Percentiles rank a stretch among this genome's conserved stretches.
Conservation (phyloP, 805 yeast species). For the Saturnispora serradocipensis region DNA sequence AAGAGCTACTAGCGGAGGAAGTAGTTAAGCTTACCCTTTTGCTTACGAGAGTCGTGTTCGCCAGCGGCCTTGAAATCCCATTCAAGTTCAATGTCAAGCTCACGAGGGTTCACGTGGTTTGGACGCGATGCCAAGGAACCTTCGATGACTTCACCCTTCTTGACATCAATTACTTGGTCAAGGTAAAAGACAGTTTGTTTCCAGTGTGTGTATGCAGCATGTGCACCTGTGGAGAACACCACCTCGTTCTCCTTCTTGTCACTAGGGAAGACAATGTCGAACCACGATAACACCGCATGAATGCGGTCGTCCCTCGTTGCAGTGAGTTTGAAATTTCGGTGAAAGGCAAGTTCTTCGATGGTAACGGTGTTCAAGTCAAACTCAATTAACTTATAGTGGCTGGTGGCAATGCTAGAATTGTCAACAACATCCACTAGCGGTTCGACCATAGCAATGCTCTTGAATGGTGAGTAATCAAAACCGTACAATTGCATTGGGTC, state of each 20-base stretch:
- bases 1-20: slow-evolving; percentile 49
- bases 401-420: slow-evolving; percentile 60
- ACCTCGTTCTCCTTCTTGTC: slow-evolving; percentile 46
- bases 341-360: slow-evolving; percentile 72
- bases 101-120: slow-evolving; percentile 72
- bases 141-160: slow-evolving; percentile 64
- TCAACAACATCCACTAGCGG: slow-evolving; percentile 97
- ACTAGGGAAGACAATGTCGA: slow-evolving; percentile 79
- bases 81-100: slow-evolving; percentile 69
- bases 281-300: slow-evolving; percentile 91
- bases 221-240: slow-evolving; percentile 88
- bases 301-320: slow-evolving; percentile 73
- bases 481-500: slow-evolving; percentile 69
- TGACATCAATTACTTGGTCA: slow-evolving; percentile 61
- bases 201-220: slow-evolving; percentile 94
- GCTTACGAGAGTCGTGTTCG: slow-evolving; percentile 35
- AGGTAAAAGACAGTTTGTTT: slow-evolving; percentile 94
- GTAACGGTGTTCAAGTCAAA: slow-evolving; percentile 86
- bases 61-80: slow-evolving; percentile 43
- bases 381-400: slow-evolving; percentile 59
- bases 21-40: slow-evolving; percentile 53
- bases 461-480: slow-evolving; percentile 88
- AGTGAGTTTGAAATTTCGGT: slow-evolving; percentile 54
- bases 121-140: slow-evolving; percentile 74
- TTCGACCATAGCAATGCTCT: slow-evolving; percentile 77